phyloP scores from a whole-genome alignment of 345 rosid genomes.

The Eutrema heterophyllum region DNA sequence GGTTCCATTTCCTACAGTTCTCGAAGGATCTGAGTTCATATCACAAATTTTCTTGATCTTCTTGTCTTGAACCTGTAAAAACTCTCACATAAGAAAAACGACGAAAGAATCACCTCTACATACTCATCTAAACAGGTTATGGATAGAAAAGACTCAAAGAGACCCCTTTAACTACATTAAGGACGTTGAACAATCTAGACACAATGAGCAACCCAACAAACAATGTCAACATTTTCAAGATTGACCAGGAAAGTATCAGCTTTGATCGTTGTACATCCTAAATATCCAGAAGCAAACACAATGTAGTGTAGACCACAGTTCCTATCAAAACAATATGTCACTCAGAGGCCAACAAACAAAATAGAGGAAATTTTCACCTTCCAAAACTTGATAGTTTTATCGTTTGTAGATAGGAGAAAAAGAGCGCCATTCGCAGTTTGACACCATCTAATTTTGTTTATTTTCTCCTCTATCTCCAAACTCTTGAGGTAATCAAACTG shows the following conservation, averaged over 20 bases:
- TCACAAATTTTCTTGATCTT: slow-evolving; percentile 84
- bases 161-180: not conserved
- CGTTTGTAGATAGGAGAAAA: slow-evolving; percentile 83
- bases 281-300: not conserved
- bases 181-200: not conserved
- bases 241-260: not conserved
- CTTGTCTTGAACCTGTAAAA: slow-evolving; percentile 89
- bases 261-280: not conserved
- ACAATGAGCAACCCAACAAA: slow-evolving; percentile 8
- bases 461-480: slow-evolving; percentile 98
- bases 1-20: slow-evolving; percentile 62
- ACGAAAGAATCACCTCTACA: not conserved
- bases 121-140: slow-evolving; percentile 3
- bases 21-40: slow-evolving; percentile 66
- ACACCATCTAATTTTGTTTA: slow-evolving; percentile 95
- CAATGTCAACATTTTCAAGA: not conserved
- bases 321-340: not conserved
- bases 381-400: slow-evolving; percentile 58
- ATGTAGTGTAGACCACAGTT: not conserved
- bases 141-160: not conserved
- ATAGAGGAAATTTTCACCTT: slow-evolving; percentile 48
- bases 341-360: not conserved
- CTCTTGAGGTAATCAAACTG: slow-evolving; percentile 98
- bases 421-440: slow-evolving; percentile 76
- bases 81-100: not conserved